These are phyloP conservation scores for Pyronema domesticum DNA, from an alignment of 495 filamentous ascomycete species.

Conservation along the genomic window DNA sequence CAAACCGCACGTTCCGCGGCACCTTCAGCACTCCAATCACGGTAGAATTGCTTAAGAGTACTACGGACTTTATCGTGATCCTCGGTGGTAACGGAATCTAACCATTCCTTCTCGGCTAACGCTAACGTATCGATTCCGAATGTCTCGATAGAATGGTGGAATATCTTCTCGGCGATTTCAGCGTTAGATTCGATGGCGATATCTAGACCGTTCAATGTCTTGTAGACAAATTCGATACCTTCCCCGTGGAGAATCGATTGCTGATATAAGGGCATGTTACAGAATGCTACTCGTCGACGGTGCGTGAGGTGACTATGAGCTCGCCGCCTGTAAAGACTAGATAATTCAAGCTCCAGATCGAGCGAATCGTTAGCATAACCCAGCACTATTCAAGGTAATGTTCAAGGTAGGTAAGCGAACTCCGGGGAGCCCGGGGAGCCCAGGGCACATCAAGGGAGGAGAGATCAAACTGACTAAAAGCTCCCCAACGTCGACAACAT, in stretches of 20 bases:
- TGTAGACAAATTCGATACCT: conserved; percentile 57
- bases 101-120: conserved; percentile 33
- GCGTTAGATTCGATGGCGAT: conserved; percentile 80
- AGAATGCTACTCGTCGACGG: conserved; percentile 73
- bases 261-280: conserved; percentile 65
- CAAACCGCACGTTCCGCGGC: conserved; percentile 51
- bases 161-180: conserved; percentile 60
- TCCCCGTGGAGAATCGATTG: conserved; percentile 61
- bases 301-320: conserved; percentile 82
- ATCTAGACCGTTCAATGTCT: conserved; percentile 59
- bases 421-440: too few species aligned
- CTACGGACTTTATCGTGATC: conserved; percentile 83
- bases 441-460: too few species aligned
- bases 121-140: conserved; percentile 11
- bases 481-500: too few species aligned
- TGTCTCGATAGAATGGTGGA: conserved; percentile 40
- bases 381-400: too few species aligned
- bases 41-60: conserved; percentile 80
- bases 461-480: too few species aligned
- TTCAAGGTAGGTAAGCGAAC: too few species aligned
- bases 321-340: conserved; percentile 43
- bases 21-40: conserved; percentile 83
- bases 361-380: too few species aligned
- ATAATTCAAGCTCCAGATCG: too few species aligned
- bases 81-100: conserved; percentile 40